phyloP scores from a whole-genome alignment of 495 filamentous ascomycete genomes.

The Tricharina praecox region DNA sequence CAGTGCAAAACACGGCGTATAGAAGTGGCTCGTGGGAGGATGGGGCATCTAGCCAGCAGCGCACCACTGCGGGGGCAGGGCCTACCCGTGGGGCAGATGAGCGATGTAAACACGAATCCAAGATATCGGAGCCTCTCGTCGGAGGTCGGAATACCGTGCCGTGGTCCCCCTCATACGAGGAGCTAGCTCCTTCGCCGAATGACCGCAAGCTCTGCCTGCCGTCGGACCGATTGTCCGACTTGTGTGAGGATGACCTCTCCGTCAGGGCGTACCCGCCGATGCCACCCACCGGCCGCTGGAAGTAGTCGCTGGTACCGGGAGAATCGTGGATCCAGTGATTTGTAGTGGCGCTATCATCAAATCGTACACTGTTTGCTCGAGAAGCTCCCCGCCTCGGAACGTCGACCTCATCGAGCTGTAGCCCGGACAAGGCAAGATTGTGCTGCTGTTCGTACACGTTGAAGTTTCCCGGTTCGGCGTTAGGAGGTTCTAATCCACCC shows the following conservation, averaged over 20 bases:
- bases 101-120: slow-evolving; percentile 22
- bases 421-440: slow-evolving; percentile 45
- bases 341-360: slow-evolving; percentile 89
- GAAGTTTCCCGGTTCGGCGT: slow-evolving; percentile 62
- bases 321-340: slow-evolving; percentile 71
- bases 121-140: slow-evolving; percentile 15
- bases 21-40: slow-evolving; percentile 75
- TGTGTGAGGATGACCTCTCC: slow-evolving; percentile 81
- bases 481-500: slow-evolving; percentile 44
- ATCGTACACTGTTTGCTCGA: slow-evolving; percentile 93
- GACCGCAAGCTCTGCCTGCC: slow-evolving; percentile 57
- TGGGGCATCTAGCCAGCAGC: slow-evolving; percentile 78
- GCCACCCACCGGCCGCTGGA: slow-evolving; percentile 60
- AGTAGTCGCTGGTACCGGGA: slow-evolving; percentile 56
- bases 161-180: slow-evolving; percentile 23
- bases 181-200: slow-evolving; percentile 20
- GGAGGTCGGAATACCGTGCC: slow-evolving; percentile 16
- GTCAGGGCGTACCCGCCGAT: slow-evolving; percentile 68
- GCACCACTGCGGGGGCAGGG: slow-evolving; percentile 78
- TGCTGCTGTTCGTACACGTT: slow-evolving; percentile 65
- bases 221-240: slow-evolving; percentile 93
- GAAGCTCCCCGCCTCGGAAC: slow-evolving; percentile 85
- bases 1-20: slow-evolving; percentile 84
- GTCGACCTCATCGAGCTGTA: slow-evolving; percentile 74
- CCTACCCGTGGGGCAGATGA: slow-evolving; percentile 31